Base-by-base conservation (phyloP, 495 filamentous ascomycete species). In the Xylaria longipes region DNA sequence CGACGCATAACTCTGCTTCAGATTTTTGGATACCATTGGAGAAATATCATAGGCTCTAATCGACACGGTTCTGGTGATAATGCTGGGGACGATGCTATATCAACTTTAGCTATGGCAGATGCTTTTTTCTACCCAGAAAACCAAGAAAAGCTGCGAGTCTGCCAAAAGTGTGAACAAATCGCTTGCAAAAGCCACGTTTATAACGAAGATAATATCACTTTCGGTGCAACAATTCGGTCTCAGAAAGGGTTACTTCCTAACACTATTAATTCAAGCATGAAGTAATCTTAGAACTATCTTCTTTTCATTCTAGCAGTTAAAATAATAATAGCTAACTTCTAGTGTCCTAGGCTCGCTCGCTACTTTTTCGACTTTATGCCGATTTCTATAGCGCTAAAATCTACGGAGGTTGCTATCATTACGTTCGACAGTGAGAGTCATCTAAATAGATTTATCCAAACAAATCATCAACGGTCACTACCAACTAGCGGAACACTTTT, bases 21-120 rank as follows among this genome's bases (percentile, higher is more conserved):
- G n/a, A 33, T 25, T 52, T 22, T 68, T 56, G 48, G 65, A 56
- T 68, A 68, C 37, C 22, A 57, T 35, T 68, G 65, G 67, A 70
- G 48, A 45, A 25, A 70, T 46, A 70, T 70, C 31, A 46, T 48
- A 37, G 35, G 39, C 9, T 29, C 35, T 29, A 43, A 48, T 48
- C 20, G 20, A 35, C 17, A 60, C 25, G 67, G 67, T 17, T 31
- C 27, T 43, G 67, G 56, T 25, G 56, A 70, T 35, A 70, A 70
- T 31, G 67, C 67, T 20, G 56, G 37, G 43, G 29, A 60, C 25
- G 67, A 70, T 62, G 67, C 56, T 48, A 39, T 70, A 48, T 39
- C 67, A 27, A 46, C 25, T 48, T 62, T 57, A 29, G 41, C 67
- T 46, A 48, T 70, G 14, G 56, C 67, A 33, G 14, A 62, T 22